Evolutionary conservation across 2,329 filamentous ascomycete species (phyloP).

Genomic region (Talaromyces sp.): DNA sequence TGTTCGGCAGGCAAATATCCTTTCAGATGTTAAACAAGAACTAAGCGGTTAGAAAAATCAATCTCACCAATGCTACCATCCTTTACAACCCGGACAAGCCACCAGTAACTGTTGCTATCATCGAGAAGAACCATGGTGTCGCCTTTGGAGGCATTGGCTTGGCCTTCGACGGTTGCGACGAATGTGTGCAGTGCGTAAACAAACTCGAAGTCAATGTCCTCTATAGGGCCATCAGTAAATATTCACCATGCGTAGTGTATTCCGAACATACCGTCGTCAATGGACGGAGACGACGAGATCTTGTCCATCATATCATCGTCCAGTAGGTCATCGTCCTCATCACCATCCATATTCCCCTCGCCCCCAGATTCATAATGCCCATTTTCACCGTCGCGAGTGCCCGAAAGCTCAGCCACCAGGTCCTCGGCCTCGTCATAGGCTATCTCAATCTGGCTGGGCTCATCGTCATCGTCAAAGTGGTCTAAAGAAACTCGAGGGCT

Average conservation of each 20-base stretch:
- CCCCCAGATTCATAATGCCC: conserved; percentile 17
- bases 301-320: conserved; percentile 97
- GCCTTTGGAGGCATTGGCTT: conserved; percentile 96
- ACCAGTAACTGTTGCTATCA: conserved; percentile 99
- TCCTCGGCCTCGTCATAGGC: conserved; percentile 28
- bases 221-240: conserved; percentile 50
- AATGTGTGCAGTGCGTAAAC: conserved; percentile 98
- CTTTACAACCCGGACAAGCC: conserved; percentile 94
- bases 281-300: conserved; percentile 97
- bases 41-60: conserved; percentile 42
- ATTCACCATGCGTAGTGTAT: not conserved
- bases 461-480: conserved; percentile 36
- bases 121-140: conserved; percentile 98
- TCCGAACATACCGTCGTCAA: conserved; percentile 87
- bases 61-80: conserved; percentile 80
- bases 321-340: conserved; percentile 62
- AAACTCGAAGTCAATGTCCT: conserved; percentile 99
- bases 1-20: conserved; percentile 96
- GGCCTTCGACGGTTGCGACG: conserved; percentile 93
- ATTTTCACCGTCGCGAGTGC: conserved; percentile 11
- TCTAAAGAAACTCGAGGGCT: conserved; percentile 58
- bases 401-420: conserved; percentile 17
- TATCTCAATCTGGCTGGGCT: conserved; percentile 27
- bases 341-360: conserved; percentile 51
- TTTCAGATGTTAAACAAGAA: conserved; percentile 30